Base-by-base conservation (phyloP, 2,329 filamentous ascomycete genomes). In the Fusarium verticillioides region DNA sequence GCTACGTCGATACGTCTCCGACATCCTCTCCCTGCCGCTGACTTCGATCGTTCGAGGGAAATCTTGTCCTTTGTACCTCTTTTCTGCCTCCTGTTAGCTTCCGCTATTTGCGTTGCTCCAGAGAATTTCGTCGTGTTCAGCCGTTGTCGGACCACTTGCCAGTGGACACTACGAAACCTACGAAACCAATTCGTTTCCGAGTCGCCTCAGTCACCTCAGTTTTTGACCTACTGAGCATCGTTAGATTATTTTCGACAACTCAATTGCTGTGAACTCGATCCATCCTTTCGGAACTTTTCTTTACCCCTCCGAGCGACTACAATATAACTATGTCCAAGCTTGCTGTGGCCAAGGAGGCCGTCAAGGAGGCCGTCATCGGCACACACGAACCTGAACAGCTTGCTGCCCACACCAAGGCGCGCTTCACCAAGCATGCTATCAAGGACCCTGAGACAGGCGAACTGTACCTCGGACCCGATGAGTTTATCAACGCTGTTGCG, bases 401-500 rank as follows among this genome's bases (percentile, higher is more conserved):
- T 75, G 95, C 94, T 54, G 87, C 89, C 70, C 92, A 95, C 82
- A 91, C 92, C 73, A 93, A 91, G 83, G 86, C 90, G 65, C 91
- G 91, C 71, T 99, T 98, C 83, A 84, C 91, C 77, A 89, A 89
- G 79, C 87, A 95, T 85, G 94, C 96, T 44, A 84, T 88, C 79
- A 93, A 92, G 81, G 94, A 97, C 79, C 86, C 92, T 69, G 87
- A 90, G 76, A 88, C 91, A 15, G 95, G 93, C 66, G 94, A 98
- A 79, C 86, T 91, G 63, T 94, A 89, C 80, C 93, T 99, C 89
- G 91, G 89, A 50, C 90, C 93, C 70, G 90, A 95, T n/a, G 90
- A 97, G 81, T 99, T 99, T 82, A 90, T 98, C 78, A 88, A 95
- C 79, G 96, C 96, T 34, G 91, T 99, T 84, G 95, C 94, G 77